These are phyloP conservation scores for Tetrahymena elliotti DNA, from an alignment of 73 alveolate species.

Conservation along the genomic window DNA sequence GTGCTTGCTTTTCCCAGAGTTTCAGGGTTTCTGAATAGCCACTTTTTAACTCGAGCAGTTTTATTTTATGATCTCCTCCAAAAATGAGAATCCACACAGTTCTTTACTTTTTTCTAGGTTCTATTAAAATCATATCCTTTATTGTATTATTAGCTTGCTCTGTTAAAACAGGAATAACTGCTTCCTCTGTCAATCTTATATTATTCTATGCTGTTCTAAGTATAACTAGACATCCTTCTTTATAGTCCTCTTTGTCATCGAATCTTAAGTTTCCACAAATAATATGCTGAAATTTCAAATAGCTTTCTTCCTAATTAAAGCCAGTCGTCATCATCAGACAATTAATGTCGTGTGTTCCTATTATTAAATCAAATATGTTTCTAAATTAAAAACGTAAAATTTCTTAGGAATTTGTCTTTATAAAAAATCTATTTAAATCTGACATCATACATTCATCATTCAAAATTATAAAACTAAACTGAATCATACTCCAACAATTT, in stretches of 20 bases:
- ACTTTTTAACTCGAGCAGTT: constrained; percentile 15
- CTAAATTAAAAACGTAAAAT: background rate
- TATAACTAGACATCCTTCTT: background rate
- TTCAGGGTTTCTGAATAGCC: background rate
- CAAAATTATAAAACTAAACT: background rate
- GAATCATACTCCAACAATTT: background rate
- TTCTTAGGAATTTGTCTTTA: background rate
- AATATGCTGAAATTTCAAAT: background rate
- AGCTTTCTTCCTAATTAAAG: background rate
- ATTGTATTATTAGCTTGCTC: constrained; percentile 3
- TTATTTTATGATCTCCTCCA: constrained; percentile 17
- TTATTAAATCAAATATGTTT: background rate
- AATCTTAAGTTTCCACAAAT: background rate
- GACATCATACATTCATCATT: background rate
- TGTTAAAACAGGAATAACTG: background rate
- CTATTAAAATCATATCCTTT: constrained; percentile 10
- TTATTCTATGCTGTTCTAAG: background rate
- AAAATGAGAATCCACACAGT: constrained; percentile 14
- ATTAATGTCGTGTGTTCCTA: background rate
- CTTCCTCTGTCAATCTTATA: background rate
- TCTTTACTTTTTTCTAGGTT: constrained; percentile 24
- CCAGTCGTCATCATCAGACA: background rate
- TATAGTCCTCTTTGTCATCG: background rate
- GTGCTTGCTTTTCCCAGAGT: constrained; percentile 22
- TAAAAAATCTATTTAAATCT: background rate